Conservation (phyloP, 805 yeast species). For the Schwanniomyces polymorphus region DNA sequence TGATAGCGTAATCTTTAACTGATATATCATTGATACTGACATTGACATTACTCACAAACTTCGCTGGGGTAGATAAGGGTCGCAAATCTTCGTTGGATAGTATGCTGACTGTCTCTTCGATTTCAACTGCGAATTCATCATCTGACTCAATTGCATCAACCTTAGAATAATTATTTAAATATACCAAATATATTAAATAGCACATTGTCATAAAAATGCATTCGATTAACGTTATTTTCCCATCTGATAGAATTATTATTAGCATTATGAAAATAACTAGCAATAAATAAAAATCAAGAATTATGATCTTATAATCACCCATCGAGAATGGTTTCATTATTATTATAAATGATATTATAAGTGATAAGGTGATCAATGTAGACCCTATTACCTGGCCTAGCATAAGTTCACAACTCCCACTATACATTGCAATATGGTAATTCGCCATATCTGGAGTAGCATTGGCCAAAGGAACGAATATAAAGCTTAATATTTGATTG, state of each 20-base stretch:
- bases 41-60: not conserved
- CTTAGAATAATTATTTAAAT: conserved; percentile 17
- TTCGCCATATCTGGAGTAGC: conserved; percentile 38
- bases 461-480: conserved; percentile 36
- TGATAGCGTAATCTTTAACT: not conserved
- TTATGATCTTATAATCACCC: conserved; percentile 12
- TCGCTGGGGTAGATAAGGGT: conserved; percentile 2
- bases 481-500: conserved; percentile 29
- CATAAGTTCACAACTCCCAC: conserved; percentile 30
- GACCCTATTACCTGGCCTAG: conserved; percentile 41
- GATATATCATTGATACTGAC: not conserved
- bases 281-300: conserved; percentile 30
- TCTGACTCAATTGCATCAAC: conserved; percentile 5
- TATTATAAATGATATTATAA: conserved; percentile 35
- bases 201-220: conserved; percentile 22
- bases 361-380: conserved; percentile 28
- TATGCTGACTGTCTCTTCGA: conserved; percentile 22
- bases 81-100: conserved; percentile 15
- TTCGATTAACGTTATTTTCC: conserved; percentile 30
- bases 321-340: conserved; percentile 23
- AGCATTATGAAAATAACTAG: conserved; percentile 24
- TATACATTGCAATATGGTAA: conserved; percentile 27
- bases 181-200: conserved; percentile 23
- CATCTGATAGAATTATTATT: conserved; percentile 30
- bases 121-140: conserved; percentile 6